A percentile compares a stretch with the other conserved stretches of the same genome.
These are phyloP conservation scores for Chondrus crispus DNA, from an alignment of 23 red algal genomes.

Conservation along the genomic window DNA sequence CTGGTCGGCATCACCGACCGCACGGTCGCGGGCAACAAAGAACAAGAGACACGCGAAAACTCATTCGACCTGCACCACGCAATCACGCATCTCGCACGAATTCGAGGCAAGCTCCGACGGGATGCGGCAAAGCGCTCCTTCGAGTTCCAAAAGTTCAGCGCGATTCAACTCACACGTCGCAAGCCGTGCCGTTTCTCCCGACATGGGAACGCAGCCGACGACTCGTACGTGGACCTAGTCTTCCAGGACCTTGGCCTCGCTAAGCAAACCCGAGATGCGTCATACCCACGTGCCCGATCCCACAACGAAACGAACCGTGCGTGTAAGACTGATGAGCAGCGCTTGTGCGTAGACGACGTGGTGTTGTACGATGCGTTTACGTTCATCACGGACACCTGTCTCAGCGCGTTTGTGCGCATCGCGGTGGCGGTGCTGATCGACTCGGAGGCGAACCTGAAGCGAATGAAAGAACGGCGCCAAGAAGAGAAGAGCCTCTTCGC, in stretches of 20 bases:
- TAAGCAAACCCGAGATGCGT: no score
- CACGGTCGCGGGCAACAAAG: not conserved
- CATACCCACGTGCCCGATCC: not conserved
- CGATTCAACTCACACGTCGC: not conserved
- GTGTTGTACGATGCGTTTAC: slow-evolving; percentile 61
- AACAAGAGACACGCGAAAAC: not conserved
- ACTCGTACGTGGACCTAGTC: not conserved
- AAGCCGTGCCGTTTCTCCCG: not conserved
- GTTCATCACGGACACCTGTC: slow-evolving; percentile 49
- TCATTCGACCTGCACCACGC: slow-evolving; percentile 38
- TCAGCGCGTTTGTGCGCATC: slow-evolving; percentile 59
- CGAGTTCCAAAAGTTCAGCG: slow-evolving; percentile 6
- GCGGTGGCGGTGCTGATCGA: slow-evolving; percentile 28
- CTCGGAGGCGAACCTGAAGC: slow-evolving; percentile 3
- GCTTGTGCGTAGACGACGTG: slow-evolving; percentile 30
- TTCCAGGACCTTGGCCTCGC: not conserved
- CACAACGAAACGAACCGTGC: not conserved
- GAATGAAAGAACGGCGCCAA: not conserved
- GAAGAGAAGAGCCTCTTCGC: not conserved
- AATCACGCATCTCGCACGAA: slow-evolving; percentile 34
- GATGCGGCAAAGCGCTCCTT: slow-evolving; percentile 4
- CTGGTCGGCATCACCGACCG: slow-evolving; percentile 7
- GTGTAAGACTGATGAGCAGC: not conserved
- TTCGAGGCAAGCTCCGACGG: slow-evolving; percentile 20
- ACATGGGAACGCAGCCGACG: not conserved